A percentile compares a stretch with the other conserved stretches of the same genome.
Conservation (phyloP, 139 green algal species). For the Chlorella vulgaris region DNA sequence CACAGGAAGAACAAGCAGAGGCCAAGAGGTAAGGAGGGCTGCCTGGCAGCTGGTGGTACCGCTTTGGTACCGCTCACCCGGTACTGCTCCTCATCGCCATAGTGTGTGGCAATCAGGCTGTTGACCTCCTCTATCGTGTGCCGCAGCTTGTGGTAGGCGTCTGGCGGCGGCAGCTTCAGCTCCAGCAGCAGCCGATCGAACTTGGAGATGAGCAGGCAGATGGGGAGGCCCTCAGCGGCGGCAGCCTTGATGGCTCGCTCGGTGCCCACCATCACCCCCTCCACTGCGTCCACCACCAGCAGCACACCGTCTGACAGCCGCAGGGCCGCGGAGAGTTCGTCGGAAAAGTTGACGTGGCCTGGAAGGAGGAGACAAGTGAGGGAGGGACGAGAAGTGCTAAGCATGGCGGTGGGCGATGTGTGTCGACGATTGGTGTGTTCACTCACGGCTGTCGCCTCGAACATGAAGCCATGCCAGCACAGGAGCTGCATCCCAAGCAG, state of each 20-base stretch:
- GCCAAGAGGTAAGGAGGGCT: too few relatives aligned
- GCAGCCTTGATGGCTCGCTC: conserved; percentile 82
- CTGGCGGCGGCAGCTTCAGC: conserved; percentile 96
- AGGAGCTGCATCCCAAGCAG: too few relatives aligned
- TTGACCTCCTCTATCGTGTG: conserved; percentile 98
- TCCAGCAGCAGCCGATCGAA: conserved; percentile 91
- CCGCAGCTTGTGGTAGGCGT: conserved; percentile 98
- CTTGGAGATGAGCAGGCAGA: conserved; percentile 94
- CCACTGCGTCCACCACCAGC: conserved; percentile 94
- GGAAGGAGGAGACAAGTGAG: neutral
- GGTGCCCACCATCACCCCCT: conserved; percentile 94
- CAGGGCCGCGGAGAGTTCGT: conserved; percentile 90
- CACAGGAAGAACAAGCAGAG: too few relatives aligned
- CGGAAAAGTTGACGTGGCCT: conserved; percentile 97
- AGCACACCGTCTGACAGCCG: conserved; percentile 85
- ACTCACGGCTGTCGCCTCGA: too few relatives aligned
- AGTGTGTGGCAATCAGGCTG: conserved; percentile 48
- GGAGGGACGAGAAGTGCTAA: too few relatives aligned
- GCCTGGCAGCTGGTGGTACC: too few relatives aligned
- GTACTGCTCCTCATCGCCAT: conserved; percentile 5
- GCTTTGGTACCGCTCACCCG: neutral
- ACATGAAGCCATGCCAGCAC: too few relatives aligned
- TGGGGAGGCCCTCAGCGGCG: conserved; percentile 82
- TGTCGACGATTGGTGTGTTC: too few relatives aligned
- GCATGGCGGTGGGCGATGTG: too few relatives aligned